These are phyloP conservation scores for Termitomyces sp. DNA, from an alignment of 1,284 basidiomycete genomes.

Conservation along the genomic window DNA sequence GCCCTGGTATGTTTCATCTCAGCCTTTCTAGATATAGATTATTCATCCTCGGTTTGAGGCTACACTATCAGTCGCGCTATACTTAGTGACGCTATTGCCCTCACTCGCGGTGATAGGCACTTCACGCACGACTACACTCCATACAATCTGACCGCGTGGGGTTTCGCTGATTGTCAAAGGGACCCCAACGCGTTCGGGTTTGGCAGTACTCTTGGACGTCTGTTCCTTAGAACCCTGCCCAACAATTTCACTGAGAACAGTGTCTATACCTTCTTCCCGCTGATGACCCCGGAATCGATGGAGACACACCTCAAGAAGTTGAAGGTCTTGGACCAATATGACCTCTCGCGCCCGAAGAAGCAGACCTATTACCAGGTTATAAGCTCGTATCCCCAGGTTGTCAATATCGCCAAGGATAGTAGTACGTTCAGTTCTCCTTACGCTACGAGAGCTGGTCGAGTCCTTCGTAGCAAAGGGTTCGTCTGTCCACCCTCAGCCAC, in stretches of 20 bases:
- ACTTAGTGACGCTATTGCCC: constrained; percentile 80
- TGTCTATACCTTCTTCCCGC: constrained; percentile 81
- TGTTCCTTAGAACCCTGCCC: constrained; percentile 72
- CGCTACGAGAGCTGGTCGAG: constrained; percentile 40
- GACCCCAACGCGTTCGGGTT: constrained; percentile 63
- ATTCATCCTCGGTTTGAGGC: constrained; percentile 35
- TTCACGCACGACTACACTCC: constrained; percentile 81
- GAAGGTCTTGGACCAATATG: constrained; percentile 48
- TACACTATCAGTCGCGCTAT: constrained; percentile 87
- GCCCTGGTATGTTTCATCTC: constrained; percentile 49
- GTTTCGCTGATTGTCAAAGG: constrained; percentile 73
- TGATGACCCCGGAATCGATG: constrained; percentile 75
- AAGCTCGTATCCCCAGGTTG: constrained; percentile 47
- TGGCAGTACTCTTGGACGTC: constrained; percentile 69
- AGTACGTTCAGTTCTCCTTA: constrained; percentile 46
- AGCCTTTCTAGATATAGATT: neutral
- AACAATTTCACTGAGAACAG: constrained; percentile 64
- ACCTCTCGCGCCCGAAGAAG: constrained; percentile 41
- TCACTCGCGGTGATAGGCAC: constrained; percentile 80
- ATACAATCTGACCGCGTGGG: constrained; percentile 78
- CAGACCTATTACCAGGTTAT: constrained; percentile 29
- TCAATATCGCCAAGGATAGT: constrained; percentile 45
- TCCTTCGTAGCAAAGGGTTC: constrained; percentile 59
- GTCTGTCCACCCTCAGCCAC: constrained; percentile 17
- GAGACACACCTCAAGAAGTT: constrained; percentile 51